Base-by-base conservation (phyloP, 2,329 filamentous ascomycete genomes). In the Fusarium albidum region DNA sequence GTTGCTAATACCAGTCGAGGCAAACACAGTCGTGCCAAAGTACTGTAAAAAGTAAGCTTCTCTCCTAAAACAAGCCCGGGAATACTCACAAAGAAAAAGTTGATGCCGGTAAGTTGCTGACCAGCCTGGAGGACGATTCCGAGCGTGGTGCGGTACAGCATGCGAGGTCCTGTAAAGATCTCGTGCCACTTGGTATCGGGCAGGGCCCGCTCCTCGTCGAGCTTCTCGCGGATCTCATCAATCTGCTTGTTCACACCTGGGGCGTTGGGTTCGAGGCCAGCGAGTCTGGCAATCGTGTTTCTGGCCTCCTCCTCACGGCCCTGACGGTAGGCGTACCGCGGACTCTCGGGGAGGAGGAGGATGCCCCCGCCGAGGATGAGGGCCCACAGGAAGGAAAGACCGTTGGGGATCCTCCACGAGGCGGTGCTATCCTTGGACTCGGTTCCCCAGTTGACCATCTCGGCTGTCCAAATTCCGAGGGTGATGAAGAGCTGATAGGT, bases 401-500 rank as follows among this genome's bases (percentile, higher is more conserved):
- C 81, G 64, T 82, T 81, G 43, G 87, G 82, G 7, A 89, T 82
- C 57, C 86, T 78, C 86, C 87, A 90, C 11, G 84, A 79, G 3
- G 78, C 76, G 17, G 80, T 79, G 59, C 72, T 75, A 1, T 42
- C 14, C 42, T 75, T 75, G 3, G 59, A 18, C 39, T 83, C 75
- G 7, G 86, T 89, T 7, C 85, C 85, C 66, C 76, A 88, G 69
- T 89, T 87, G 70, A 83, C 76, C 70, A 82, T 78, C 64, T 83
- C 81, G 31, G 79, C 77, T 18, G 74, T 75, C 77, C 80, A 85
- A 68, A 90, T 89, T 40, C 87, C 87, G 25, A 89, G 75, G 0
- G 87, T 90, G 68, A 90, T 86, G 69, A 88, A 83, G 4, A 90
- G 79, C 75, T 90, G 87, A 70, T 89, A 90, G 44, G 79, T 82